Evolutionary conservation across 257 asterid species (phyloP).

Genomic region (Buddleja alternifolia): DNA sequence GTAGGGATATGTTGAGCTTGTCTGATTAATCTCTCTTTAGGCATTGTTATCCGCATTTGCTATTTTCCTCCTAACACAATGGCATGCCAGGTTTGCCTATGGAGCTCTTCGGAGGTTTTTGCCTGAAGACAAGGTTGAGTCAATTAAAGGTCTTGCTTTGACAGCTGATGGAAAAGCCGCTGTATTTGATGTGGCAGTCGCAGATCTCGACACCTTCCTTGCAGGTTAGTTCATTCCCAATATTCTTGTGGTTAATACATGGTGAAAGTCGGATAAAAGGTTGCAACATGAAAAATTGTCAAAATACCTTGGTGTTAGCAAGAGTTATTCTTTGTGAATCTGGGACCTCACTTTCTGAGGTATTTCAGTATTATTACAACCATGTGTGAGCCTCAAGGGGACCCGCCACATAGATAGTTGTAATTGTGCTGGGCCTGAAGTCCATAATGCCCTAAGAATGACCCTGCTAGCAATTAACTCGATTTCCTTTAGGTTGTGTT

Average conservation of each 20-base stretch:
- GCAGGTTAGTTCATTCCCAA: slow-evolving; percentile 50
- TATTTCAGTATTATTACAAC: no score
- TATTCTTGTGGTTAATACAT: not conserved
- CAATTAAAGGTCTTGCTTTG: slow-evolving; percentile 82
- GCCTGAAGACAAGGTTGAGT: slow-evolving; percentile 89
- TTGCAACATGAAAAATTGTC: not conserved
- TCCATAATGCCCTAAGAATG: no score
- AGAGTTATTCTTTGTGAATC: no score
- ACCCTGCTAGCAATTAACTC: no score
- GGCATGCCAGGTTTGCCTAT: slow-evolving; percentile 61
- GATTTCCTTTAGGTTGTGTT: no score
- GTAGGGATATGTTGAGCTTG: no score
- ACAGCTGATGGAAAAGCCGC: slow-evolving; percentile 95
- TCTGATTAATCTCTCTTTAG: not conserved
- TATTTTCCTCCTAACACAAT: not conserved
- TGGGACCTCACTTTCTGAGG: no score
- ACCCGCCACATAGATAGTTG: no score
- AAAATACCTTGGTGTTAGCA: not conserved
- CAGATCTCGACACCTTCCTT: slow-evolving; percentile 69
- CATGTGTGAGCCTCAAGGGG: no score
- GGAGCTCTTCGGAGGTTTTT: slow-evolving; percentile 74
- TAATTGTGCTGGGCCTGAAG: no score
- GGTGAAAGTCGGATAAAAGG: not conserved
- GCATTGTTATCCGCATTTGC: not conserved
- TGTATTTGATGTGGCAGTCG: slow-evolving; percentile 78